These are phyloP conservation scores for Penicillium arizonense DNA, from an alignment of 495 filamentous ascomycete species.

Conservation along the genomic window DNA sequence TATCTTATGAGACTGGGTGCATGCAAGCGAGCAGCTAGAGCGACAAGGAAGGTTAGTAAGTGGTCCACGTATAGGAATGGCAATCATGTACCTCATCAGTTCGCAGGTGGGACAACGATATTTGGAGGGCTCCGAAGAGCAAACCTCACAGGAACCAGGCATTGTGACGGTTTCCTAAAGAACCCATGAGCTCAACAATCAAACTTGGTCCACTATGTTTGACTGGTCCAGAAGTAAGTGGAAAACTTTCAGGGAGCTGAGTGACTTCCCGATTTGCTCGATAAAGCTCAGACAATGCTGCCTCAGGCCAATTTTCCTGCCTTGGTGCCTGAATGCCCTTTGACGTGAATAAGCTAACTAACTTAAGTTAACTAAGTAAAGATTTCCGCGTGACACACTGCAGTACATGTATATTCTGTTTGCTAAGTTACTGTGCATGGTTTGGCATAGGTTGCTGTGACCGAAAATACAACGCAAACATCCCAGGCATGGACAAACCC, in stretches of 20 bases:
- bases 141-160: slow-evolving; percentile 54
- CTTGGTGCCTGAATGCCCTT: too few species aligned
- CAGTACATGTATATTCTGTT: too few species aligned
- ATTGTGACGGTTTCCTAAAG: slow-evolving; percentile 19
- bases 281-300: slow-evolving; percentile 2
- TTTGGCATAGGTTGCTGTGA: too few species aligned
- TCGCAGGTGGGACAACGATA: slow-evolving; percentile 66
- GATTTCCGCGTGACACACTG: too few species aligned
- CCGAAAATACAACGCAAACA: too few species aligned
- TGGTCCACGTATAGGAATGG: not conserved
- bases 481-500: too few species aligned
- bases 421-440: too few species aligned
- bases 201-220: slow-evolving; percentile 10
- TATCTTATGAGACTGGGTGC: slow-evolving; percentile 63
- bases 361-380: too few species aligned
- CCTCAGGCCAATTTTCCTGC: not conserved
- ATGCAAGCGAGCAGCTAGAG: slow-evolving; percentile 66
- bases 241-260: too few species aligned
- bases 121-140: slow-evolving; percentile 53
- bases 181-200: slow-evolving; percentile 4
- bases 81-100: slow-evolving; percentile 55
- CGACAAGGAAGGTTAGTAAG: slow-evolving; percentile 7
- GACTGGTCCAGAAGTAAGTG: not conserved
- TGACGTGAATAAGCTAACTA: too few species aligned
- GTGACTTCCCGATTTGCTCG: not conserved